Conservation (phyloP, 768 basidiomycete species). For the Psilocybe cubensis region DNA sequence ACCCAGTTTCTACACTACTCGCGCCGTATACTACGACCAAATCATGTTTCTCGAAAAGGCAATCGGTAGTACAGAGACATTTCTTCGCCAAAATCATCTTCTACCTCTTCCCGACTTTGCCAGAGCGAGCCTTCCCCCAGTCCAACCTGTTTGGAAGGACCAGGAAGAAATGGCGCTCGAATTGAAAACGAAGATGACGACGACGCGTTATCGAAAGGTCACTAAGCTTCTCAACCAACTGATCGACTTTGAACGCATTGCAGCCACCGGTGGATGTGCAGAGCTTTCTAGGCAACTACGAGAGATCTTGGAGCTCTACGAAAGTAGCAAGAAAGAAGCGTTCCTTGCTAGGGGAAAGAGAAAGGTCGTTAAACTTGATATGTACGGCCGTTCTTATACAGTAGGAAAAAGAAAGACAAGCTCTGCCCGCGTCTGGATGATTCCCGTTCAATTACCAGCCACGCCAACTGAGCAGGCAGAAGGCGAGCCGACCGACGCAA, state of each 20-base stretch:
- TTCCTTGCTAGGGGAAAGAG: constrained; percentile 51
- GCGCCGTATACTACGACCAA: constrained; percentile 74
- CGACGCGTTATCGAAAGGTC: constrained; percentile 71
- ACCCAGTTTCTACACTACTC: constrained; percentile 85
- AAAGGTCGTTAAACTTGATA: constrained; percentile 67
- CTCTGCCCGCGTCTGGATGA: constrained; percentile 92
- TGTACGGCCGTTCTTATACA: constrained; percentile 83
- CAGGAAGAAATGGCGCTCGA: constrained; percentile 59
- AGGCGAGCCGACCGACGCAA: not conserved
- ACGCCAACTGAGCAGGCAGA: too few species aligned
- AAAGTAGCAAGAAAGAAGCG: constrained; percentile 62
- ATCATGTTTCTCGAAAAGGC: constrained; percentile 68
- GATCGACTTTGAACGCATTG: constrained; percentile 62
- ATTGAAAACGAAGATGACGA: constrained; percentile 64
- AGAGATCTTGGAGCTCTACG: constrained; percentile 62
- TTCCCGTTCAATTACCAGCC: constrained; percentile 53
- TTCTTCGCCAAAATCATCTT: constrained; percentile 67
- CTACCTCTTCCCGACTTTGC: constrained; percentile 80
- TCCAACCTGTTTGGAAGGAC: constrained; percentile 71
- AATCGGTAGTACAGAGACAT: constrained; percentile 55
- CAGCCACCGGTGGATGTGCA: constrained; percentile 57
- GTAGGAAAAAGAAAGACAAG: constrained; percentile 89
- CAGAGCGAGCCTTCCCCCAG: constrained; percentile 56
- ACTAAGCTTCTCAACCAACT: constrained; percentile 66
- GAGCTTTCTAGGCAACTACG: constrained; percentile 55